Evolutionary conservation across 306 rosid genomes (phyloP).

Genomic region (Vigna trinervia): DNA sequence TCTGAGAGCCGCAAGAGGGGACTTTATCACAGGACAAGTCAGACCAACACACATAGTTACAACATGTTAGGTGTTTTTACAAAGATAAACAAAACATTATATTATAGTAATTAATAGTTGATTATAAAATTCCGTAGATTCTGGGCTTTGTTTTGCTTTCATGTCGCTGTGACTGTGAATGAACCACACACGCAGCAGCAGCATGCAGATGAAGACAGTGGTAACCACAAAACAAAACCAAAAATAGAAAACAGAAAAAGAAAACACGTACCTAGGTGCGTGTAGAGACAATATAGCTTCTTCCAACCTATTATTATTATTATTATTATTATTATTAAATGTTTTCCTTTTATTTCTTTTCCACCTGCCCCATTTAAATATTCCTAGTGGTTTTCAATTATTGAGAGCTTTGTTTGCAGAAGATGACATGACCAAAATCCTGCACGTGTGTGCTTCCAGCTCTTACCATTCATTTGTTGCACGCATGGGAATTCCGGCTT

Average conservation of each 20-base stretch:
- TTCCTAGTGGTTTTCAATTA: conserved; percentile 22
- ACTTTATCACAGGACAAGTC: conserved; percentile 25
- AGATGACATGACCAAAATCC: conserved; percentile 24
- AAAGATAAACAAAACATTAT: neutral
- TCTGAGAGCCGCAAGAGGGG: conserved; percentile 37
- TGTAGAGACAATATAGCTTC: neutral
- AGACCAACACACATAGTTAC: neutral
- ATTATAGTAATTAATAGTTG: no score
- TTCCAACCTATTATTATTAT: no score
- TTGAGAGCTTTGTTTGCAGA: conserved; percentile 21
- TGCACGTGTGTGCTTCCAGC: conserved; percentile 43
- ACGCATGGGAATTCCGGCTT: conserved; percentile 16
- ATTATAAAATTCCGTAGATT: conserved; percentile 37
- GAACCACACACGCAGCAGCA: conserved; percentile 21
- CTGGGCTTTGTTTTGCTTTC: conserved; percentile 27
- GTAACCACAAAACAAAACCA: conserved; percentile 3
- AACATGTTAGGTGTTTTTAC: neutral
- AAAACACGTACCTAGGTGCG: neutral
- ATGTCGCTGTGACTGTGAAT: conserved; percentile 41
- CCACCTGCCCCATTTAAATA: conserved; percentile 1
- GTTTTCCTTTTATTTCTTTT: no score
- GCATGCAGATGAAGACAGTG: conserved; percentile 35
- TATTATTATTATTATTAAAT: no score
- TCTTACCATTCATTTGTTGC: conserved; percentile 44
- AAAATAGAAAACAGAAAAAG: neutral